Evolutionary conservation across 116 monocot genomes (phyloP).

Genomic region (Cymodocea nodosa): DNA sequence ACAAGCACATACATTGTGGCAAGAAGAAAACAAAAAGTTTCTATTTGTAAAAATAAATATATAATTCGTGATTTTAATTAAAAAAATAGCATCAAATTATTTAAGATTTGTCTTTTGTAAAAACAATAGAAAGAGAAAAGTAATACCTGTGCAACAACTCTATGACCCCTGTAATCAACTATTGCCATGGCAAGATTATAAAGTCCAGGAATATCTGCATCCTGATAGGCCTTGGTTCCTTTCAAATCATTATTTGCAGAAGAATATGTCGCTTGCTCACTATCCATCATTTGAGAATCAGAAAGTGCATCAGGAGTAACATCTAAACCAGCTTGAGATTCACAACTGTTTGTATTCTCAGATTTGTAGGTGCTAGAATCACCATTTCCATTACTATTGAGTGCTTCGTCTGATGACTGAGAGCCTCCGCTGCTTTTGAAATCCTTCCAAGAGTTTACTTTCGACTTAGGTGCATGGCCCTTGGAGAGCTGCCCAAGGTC

Average conservation of each 20-base stretch:
- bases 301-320: constrained; percentile 19
- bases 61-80: too few species aligned
- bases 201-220: constrained; percentile 89
- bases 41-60: too few species aligned
- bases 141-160: constrained; percentile 89
- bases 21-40: too few species aligned
- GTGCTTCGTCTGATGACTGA: constrained; percentile 9
- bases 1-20: too few species aligned
- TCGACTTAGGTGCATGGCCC: constrained; percentile 11
- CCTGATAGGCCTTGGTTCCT: constrained; percentile 96
- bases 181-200: constrained; percentile 99
- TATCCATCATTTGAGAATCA: constrained; percentile 51
- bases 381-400: constrained; percentile 10
- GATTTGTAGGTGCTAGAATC: constrained; percentile 4
- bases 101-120: too few species aligned
- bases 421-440: neutral
- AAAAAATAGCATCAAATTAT: too few species aligned
- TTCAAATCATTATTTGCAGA: constrained; percentile 99
- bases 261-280: constrained; percentile 97
- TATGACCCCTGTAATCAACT: constrained; percentile 87
- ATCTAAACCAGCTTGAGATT: constrained; percentile 18
- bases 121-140: neutral
- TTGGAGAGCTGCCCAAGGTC: constrained; percentile 68
- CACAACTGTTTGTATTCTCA: constrained; percentile 4
- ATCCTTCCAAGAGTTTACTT: constrained; percentile 4